phyloP scores from a whole-genome alignment of 2,329 filamentous ascomycete genomes.

The Paracorniculantispora psalliotae region DNA sequence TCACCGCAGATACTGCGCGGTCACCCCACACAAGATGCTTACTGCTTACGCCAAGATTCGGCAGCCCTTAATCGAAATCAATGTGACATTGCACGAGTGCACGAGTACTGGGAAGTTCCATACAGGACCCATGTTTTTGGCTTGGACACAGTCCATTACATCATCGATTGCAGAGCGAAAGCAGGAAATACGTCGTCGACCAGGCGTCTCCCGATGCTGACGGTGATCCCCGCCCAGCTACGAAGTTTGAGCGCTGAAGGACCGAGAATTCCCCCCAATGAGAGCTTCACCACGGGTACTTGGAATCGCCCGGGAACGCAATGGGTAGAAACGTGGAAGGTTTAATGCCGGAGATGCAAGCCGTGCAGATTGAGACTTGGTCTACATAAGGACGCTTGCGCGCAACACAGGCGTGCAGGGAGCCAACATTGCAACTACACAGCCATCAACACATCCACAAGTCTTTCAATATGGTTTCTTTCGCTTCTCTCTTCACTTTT shows the following conservation, averaged over 20 bases:
- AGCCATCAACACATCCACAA: not conserved
- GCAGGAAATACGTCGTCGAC: not conserved
- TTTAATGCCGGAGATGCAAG: not conserved
- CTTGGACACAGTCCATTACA: not conserved
- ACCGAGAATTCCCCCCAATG: not conserved
- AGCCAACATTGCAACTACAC: not conserved
- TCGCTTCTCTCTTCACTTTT: slow-evolving; percentile 7
- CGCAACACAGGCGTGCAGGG: not conserved
- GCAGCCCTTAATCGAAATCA: not conserved
- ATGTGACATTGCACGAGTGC: not conserved
- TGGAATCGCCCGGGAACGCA: not conserved
- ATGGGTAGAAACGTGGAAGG: too few relatives aligned
- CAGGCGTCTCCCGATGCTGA: not conserved
- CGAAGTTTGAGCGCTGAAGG: not conserved
- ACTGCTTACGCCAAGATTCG: slow-evolving; percentile 9
- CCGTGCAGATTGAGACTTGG: too few relatives aligned
- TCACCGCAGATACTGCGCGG: not conserved
- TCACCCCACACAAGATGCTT: not conserved
- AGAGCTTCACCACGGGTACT: not conserved
- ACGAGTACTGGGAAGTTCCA: too few relatives aligned
- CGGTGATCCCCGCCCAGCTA: not conserved
- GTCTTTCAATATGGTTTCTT: not conserved
- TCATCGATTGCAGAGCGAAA: not conserved
- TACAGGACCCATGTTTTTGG: too few relatives aligned
- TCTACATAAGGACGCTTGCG: not conserved